phyloP scores from a whole-genome alignment of 257 asterid genomes.

The Rhazya stricta region DNA sequence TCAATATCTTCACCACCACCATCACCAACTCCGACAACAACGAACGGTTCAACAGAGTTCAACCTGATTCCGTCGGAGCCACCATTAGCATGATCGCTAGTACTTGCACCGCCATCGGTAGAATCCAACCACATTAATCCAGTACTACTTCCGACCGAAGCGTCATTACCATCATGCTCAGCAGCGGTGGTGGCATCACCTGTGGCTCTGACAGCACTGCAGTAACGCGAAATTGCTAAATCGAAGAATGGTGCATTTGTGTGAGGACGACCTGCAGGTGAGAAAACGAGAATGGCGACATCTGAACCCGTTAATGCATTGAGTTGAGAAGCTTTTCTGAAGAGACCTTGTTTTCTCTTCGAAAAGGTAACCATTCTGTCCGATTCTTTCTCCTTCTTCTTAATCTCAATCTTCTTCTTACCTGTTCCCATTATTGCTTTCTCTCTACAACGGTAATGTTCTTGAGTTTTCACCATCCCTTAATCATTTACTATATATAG shows the following conservation, averaged over 20 bases:
- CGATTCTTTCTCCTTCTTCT: neutral
- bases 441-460: too few relatives aligned
- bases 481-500: too few relatives aligned
- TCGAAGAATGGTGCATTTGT: neutral
- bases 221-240: neutral
- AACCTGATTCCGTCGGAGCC: neutral
- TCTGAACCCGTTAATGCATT: neutral
- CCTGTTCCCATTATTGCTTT: neutral
- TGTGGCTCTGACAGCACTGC: neutral
- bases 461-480: too few relatives aligned
- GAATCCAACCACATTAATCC: neutral
- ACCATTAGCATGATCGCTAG: neutral
- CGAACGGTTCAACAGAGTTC: neutral
- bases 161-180: too few relatives aligned
- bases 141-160: too few relatives aligned
- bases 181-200: neutral
- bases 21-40: too few relatives aligned
- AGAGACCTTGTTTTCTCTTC: conserved; percentile 11
- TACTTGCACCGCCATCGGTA: neutral
- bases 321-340: conserved; percentile 9
- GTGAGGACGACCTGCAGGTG: conserved; percentile 8
- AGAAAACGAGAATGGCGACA: neutral
- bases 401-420: conserved; percentile 11
- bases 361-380: conserved; percentile 12
- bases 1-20: neutral